phyloP scores from a whole-genome alignment of 176 grass and related monocot genomes.

The Avena sativa region DNA sequence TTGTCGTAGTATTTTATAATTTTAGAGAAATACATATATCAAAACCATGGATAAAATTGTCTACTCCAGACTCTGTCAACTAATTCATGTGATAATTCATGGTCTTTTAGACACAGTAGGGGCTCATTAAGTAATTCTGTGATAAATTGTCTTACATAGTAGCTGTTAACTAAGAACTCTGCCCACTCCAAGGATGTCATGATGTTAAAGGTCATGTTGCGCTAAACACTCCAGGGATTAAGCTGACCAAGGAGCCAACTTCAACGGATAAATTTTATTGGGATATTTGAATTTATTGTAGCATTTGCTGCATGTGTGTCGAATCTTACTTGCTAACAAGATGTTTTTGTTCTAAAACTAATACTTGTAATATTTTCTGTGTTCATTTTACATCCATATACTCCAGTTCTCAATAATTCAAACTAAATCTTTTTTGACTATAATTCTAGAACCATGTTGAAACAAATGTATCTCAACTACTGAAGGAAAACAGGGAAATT shows the following conservation, averaged over 20 bases:
- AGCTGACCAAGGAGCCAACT: background rate
- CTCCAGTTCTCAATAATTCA: background rate
- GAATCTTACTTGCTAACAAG: conserved; percentile 11
- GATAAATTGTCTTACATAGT: background rate
- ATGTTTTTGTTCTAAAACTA: conserved; percentile 12
- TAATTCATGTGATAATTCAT: background rate
- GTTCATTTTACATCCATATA: background rate
- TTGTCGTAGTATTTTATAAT: background rate
- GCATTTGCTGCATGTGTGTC: background rate
- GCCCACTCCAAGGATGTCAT: too few relatives aligned
- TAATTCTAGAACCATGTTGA: conserved; percentile 7
- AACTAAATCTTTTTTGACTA: background rate
- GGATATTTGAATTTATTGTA: background rate
- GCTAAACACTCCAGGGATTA: background rate
- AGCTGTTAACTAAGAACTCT: background rate
- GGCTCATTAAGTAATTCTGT: conserved; percentile 9
- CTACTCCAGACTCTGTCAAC: background rate
- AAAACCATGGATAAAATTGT: background rate
- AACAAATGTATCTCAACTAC: conserved; percentile 6
- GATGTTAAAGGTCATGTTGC: background rate
- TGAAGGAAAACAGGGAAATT: background rate
- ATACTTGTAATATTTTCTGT: background rate
- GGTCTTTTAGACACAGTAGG: background rate
- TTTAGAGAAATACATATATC: background rate
- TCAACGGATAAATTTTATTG: background rate